Evolutionary conservation across 2,329 filamentous ascomycete genomes (phyloP).

Genomic region (Cladosporium sp.): DNA sequence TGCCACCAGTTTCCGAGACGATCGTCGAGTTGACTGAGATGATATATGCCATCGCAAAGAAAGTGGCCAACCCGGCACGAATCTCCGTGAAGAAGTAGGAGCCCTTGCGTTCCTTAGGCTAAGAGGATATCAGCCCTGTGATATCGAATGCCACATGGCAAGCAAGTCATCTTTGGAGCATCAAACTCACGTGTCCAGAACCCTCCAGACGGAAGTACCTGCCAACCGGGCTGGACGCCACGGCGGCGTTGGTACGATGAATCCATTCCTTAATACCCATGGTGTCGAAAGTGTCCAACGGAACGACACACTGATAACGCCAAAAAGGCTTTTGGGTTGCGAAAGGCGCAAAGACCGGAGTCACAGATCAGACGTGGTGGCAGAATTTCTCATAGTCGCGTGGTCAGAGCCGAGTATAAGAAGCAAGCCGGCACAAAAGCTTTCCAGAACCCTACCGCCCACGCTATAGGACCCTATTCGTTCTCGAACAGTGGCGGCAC

Average conservation of each 20-base stretch:
- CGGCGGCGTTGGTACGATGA: conserved; percentile 34
- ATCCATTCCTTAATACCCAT: conserved; percentile 20
- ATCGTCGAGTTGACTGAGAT: conserved; percentile 63
- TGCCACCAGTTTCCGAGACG: conserved; percentile 67
- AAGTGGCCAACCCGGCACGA: conserved; percentile 72
- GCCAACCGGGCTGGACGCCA: conserved; percentile 64
- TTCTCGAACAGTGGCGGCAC: conserved; percentile 3
- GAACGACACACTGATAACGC: not conserved
- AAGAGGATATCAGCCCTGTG: conserved; percentile 13
- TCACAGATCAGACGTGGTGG: not conserved
- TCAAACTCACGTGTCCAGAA: conserved; percentile 65
- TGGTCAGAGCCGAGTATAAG: conserved; percentile 9
- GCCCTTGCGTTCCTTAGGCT: conserved; percentile 68
- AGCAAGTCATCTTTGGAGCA: not conserved
- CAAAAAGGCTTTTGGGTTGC: not conserved
- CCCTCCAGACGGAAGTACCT: conserved; percentile 76
- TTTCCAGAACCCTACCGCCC: conserved; percentile 11
- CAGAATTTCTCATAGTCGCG: conserved; percentile 5
- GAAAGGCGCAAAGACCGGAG: not conserved
- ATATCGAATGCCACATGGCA: not conserved
- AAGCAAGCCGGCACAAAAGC: conserved; percentile 7
- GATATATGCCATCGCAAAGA: conserved; percentile 71
- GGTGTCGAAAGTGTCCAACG: not conserved
- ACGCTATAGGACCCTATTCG: not conserved
- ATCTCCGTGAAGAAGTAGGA: conserved; percentile 80